phyloP scores from a whole-genome alignment of 2,329 filamentous ascomycete genomes.

The Allantophomopsis cytisporea region DNA sequence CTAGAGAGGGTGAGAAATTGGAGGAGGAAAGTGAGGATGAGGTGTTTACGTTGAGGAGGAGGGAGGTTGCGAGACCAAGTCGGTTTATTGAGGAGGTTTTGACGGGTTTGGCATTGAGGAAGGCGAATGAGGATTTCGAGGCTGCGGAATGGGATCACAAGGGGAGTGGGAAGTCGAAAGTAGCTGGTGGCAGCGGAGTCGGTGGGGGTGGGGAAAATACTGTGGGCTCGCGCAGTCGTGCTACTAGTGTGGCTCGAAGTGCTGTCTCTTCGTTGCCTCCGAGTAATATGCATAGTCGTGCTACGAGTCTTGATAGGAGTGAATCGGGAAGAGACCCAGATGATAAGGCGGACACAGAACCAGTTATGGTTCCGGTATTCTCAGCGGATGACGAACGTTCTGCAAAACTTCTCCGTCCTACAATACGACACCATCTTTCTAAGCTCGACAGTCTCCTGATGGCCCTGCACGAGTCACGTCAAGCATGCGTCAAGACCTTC shows the following conservation, averaged over 20 bases:
- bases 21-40: slow-evolving; percentile 35
- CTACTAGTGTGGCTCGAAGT: too few relatives aligned
- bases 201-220: background rate
- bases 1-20: slow-evolving; percentile 36
- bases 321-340: slow-evolving; percentile 12
- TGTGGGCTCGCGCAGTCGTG: too few relatives aligned
- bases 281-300: too few relatives aligned
- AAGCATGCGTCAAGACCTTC: slow-evolving; percentile 26
- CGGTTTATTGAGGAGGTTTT: slow-evolving; percentile 56
- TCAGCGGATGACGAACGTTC: slow-evolving; percentile 61
- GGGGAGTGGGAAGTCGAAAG: too few relatives aligned
- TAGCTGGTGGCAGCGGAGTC: background rate
- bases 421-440: slow-evolving; percentile 54
- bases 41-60: slow-evolving; percentile 33
- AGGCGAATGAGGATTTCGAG: slow-evolving; percentile 52
- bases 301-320: background rate
- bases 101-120: slow-evolving; percentile 48
- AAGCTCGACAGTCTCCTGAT: slow-evolving; percentile 57
- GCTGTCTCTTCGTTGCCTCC: too few relatives aligned
- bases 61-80: slow-evolving; percentile 34
- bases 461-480: slow-evolving; percentile 54
- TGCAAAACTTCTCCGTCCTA: slow-evolving; percentile 48
- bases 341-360: too few relatives aligned
- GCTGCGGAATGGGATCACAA: slow-evolving; percentile 19
- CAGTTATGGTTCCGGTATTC: slow-evolving; percentile 29